These are phyloP conservation scores for Antitrichia curtipendula DNA, from an alignment of 225 moss, liverwort and hornwort species.

Conservation along the genomic window DNA sequence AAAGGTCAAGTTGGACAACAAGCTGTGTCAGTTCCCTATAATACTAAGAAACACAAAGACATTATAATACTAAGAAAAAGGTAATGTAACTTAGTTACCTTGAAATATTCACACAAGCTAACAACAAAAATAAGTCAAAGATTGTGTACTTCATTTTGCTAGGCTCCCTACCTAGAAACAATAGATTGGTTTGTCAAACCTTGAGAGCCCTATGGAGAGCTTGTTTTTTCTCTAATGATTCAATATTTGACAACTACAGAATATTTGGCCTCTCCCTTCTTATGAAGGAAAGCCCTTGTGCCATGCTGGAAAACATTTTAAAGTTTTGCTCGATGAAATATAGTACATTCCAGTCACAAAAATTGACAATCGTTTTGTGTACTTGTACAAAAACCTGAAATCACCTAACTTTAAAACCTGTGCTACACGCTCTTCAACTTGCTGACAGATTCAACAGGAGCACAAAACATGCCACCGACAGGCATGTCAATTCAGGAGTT, in stretches of 20 bases:
- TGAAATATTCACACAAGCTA: too few species aligned
- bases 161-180: too few species aligned
- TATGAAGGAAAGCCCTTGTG: too few species aligned
- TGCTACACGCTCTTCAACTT: not conserved
- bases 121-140: too few species aligned
- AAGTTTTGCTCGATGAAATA: not conserved
- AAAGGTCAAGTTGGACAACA: too few species aligned
- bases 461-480: not conserved
- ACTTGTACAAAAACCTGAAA: not conserved
- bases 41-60: too few species aligned
- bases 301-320: not conserved
- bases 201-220: too few species aligned
- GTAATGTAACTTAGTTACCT: too few species aligned
- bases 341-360: constrained; percentile 6
- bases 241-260: not conserved
- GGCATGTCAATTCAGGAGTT: not conserved
- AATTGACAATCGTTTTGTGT: not conserved
- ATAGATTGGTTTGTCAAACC: too few species aligned
- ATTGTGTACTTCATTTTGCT: too few species aligned
- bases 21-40: too few species aligned
- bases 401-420: not conserved
- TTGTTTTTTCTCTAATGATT: not conserved
- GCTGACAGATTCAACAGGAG: not conserved
- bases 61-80: too few species aligned
- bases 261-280: not conserved